Conservation (phyloP, 139 green algal species). For the Ettlia oleoabundans region DNA sequence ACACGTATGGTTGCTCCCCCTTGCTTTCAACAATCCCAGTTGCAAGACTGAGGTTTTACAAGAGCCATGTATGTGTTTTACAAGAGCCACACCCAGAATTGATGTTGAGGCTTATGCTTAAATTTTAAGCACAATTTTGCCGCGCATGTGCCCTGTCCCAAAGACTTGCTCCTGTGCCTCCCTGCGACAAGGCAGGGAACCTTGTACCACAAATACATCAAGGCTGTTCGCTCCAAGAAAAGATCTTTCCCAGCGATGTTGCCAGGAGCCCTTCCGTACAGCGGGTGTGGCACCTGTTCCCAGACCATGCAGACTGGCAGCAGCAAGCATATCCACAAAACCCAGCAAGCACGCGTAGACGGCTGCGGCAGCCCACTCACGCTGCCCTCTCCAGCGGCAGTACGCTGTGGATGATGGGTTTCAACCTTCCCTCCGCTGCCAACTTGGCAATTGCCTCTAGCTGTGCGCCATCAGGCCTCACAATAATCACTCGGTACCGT, state of each 20-base stretch:
- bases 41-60: no score
- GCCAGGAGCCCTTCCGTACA: no score
- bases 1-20: no score
- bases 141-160: slow-evolving; percentile 33
- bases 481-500: neutral
- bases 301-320: no score
- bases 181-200: no score
- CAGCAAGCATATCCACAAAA: neutral
- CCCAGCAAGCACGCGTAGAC: neutral
- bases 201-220: neutral
- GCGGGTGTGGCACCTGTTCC: neutral
- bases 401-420: slow-evolving; percentile 23
- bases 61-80: no score
- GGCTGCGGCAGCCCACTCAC: neutral
- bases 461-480: slow-evolving; percentile 29
- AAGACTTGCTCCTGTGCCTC: slow-evolving; percentile 39
- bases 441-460: slow-evolving; percentile 39
- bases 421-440: slow-evolving; percentile 39
- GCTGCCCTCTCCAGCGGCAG: slow-evolving; percentile 39
- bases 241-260: no score
- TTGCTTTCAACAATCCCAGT: no score
- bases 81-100: no score
- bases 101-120: no score
- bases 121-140: slow-evolving; percentile 49
- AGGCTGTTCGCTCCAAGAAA: no score